These are phyloP conservation scores for Spathaspora sp. DNA, from an alignment of 805 yeast genomes.

Conservation along the genomic window DNA sequence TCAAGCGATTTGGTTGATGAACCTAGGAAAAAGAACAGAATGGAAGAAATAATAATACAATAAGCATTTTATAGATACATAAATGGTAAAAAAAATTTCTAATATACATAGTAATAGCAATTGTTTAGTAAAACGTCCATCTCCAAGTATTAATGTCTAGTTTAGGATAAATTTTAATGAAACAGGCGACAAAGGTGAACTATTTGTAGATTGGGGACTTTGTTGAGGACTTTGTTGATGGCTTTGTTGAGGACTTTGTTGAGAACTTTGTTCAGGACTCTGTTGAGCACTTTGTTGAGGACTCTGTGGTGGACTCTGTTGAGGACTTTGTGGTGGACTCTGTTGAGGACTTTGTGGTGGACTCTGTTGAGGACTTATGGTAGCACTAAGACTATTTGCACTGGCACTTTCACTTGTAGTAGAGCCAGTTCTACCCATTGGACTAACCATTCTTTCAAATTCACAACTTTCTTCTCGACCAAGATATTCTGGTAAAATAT, in stretches of 20 bases:
- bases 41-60: neutral
- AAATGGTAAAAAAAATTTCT: neutral
- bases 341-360: neutral
- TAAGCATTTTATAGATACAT: slow-evolving; percentile 1
- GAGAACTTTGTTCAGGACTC: neutral
- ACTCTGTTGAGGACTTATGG: neutral
- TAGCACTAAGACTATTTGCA: neutral
- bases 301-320: neutral
- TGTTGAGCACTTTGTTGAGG: neutral
- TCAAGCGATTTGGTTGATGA: neutral
- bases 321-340: neutral
- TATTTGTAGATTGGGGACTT: neutral
- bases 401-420: neutral
- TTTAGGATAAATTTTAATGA: neutral
- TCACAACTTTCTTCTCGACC: slow-evolving; percentile 4
- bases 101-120: slow-evolving; percentile 1
- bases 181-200: neutral
- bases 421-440: neutral
- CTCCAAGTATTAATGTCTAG: neutral
- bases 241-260: neutral
- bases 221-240: neutral
- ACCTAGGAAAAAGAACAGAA: neutral
- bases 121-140: neutral
- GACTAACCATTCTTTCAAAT: neutral
- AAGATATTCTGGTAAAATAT: slow-evolving; percentile 32